Conservation (phyloP, 2,329 filamentous ascomycete genomes). For the Diplodia scrobiculata region DNA sequence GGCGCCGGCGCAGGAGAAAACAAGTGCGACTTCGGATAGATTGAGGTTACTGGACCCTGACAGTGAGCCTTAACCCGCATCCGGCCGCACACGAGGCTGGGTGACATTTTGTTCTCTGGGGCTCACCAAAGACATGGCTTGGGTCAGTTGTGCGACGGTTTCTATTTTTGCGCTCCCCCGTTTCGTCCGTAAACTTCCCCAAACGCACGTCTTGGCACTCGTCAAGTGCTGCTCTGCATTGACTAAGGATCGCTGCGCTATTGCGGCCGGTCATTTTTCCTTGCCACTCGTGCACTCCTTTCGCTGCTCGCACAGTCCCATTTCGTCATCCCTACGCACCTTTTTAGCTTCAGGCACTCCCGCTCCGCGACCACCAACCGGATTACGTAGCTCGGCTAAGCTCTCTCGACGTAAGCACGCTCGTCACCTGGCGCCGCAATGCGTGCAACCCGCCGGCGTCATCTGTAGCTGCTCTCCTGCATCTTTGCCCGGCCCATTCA, state of each 20-base stretch:
- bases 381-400: slow-evolving; percentile 14
- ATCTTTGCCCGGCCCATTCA: neutral
- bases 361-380: slow-evolving; percentile 19
- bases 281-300: neutral
- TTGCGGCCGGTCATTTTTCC: slow-evolving; percentile 10
- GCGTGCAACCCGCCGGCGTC: slow-evolving; percentile 14
- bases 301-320: neutral
- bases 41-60: slow-evolving; percentile 22
- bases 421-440: neutral
- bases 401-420: slow-evolving; percentile 22
- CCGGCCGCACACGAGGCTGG: neutral
- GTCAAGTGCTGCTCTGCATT: slow-evolving; percentile 1
- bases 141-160: slow-evolving; percentile 12
- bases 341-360: slow-evolving; percentile 23
- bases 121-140: slow-evolving; percentile 18
- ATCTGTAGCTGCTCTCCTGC: slow-evolving; percentile 14
- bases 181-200: slow-evolving; percentile 8
- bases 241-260: slow-evolving; percentile 12
- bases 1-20: slow-evolving; percentile 3
- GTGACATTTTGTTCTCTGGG: slow-evolving; percentile 2
- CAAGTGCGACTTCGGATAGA: slow-evolving; percentile 15
- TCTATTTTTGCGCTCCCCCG: slow-evolving; percentile 16
- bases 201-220: slow-evolving; percentile 9
- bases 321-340: slow-evolving; percentile 19
- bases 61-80: slow-evolving; percentile 6